Percentiles rank a stretch among this genome's conserved stretches.
Conservation (phyloP, 208 protist species). For the Leptomonas seymouri region DNA sequence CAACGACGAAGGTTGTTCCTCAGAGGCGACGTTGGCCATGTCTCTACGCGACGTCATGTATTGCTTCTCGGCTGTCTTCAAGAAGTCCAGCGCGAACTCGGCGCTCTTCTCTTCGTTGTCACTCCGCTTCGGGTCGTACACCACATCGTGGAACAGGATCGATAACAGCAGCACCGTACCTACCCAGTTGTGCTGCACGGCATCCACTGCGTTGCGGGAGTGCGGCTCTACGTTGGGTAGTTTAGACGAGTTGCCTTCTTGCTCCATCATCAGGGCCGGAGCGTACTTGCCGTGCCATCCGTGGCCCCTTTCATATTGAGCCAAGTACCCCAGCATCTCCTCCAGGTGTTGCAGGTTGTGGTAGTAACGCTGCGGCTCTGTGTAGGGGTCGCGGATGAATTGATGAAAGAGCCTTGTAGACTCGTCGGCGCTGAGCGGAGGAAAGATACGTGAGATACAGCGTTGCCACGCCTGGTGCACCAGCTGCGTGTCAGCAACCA, state of each 20-base stretch:
- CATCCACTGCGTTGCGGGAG: background rate
- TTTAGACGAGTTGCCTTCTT: background rate
- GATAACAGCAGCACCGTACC: slow-evolving; percentile 59
- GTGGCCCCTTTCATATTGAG: slow-evolving; percentile 20
- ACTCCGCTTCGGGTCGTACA: slow-evolving; percentile 59
- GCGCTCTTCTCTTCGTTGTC: slow-evolving; percentile 82
- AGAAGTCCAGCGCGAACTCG: slow-evolving; percentile 41
- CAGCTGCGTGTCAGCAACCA: slow-evolving; percentile 8
- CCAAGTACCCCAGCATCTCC: slow-evolving; percentile 49
- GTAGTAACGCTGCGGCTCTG: slow-evolving; percentile 69
- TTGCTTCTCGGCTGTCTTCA: slow-evolving; percentile 24
- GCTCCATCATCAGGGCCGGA: slow-evolving; percentile 1
- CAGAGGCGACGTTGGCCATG: background rate
- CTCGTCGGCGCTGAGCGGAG: background rate
- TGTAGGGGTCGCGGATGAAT: slow-evolving; percentile 46
- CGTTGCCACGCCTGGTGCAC: slow-evolving; percentile 32
- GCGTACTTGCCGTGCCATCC: slow-evolving; percentile 24
- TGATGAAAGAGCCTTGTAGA: slow-evolving; percentile 6
- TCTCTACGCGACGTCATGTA: slow-evolving; percentile 2
- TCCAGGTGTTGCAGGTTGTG: slow-evolving; percentile 73
- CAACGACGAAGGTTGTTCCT: background rate
- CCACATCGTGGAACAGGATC: slow-evolving; percentile 79
- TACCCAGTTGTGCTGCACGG: slow-evolving; percentile 14
- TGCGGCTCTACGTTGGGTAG: background rate
- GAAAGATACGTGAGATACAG: slow-evolving; percentile 30